Evolutionary conservation across 495 filamentous ascomycete genomes (phyloP), one percentile per base, ranked within the genome.

Genomic region (Peziza echinospora): DNA sequence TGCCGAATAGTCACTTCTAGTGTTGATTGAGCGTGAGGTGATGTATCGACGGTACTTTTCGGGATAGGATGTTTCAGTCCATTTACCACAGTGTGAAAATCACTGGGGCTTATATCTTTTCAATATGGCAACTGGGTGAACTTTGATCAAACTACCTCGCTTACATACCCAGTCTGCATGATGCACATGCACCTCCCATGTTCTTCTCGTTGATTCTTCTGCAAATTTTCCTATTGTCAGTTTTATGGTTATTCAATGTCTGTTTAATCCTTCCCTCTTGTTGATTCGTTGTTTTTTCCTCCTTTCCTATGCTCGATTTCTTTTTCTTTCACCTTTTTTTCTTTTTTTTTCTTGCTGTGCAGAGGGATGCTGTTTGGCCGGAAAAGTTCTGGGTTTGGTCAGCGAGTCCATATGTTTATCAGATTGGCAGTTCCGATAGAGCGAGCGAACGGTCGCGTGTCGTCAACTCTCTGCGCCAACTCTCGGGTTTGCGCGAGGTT

Each of bases 1-100:
- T 44, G 56, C 56, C n/a, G 56, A 59, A 26, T 59, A 59, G 53
- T 11, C 13, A 37, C 30, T 13, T 11, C 30, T 17, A 37, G 13
- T 17, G 13, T 13, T 13, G 30, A 37, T 13, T 13, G 19, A 37
- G 2, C 13, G 13, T 37, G 13, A 37, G 6, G 13, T 37, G 30
- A 7, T 2, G 30, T 17, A 2, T 37, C 13, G 30, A 37, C 13
- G 6, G 30, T 37, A 3, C 30, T 13, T 13, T 1, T 3, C 11
- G 17, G 17, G 11, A 11, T 17, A 17, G 30, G 19, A 3, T 5
- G 13, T 5, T 13, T 37, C 30, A 13, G 30, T 11, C 19, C 13
- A 37, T 13, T 3, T 17, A 37, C 30, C 2, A 11, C 19, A 11
- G 30, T 11, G 19, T 11, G 30, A 37, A 17, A 37, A 1, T 13